These are phyloP conservation scores for Pinus tabuliformis DNA, from an alignment of 75 land plant species.

Conservation along the genomic window DNA sequence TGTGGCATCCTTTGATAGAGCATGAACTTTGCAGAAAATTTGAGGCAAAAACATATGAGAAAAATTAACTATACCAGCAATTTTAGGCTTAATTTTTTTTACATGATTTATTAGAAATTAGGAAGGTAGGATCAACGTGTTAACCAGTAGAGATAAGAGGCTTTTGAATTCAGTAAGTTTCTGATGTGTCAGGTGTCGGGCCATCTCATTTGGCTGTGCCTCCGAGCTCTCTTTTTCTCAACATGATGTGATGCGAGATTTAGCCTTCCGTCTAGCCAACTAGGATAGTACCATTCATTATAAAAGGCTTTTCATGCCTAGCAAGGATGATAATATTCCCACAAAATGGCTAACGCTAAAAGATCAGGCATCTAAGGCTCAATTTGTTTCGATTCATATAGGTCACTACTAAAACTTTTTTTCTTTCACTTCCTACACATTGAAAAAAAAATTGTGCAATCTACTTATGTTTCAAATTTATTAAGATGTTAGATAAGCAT, in stretches of 20 bases:
- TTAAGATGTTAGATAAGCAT: background rate
- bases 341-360: constrained; percentile 45
- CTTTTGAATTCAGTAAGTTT: background rate
- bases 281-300: constrained; percentile 13
- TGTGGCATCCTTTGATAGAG: no score
- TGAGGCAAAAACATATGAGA: no score
- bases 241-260: constrained; percentile 64
- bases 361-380: constrained; percentile 45
- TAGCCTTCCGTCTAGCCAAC: constrained; percentile 42
- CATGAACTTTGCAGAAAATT: no score
- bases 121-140: background rate
- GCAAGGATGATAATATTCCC: constrained; percentile 44
- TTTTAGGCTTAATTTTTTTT: background rate
- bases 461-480: background rate
- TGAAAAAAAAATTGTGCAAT: no score
- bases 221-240: constrained; percentile 50
- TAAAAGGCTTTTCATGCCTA: constrained; percentile 51
- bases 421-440: background rate
- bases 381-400: constrained; percentile 59
- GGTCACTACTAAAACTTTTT: constrained; percentile 18
- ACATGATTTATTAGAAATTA: background rate
- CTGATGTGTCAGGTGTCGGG: background rate
- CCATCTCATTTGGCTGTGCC: constrained; percentile 24
- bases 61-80: background rate
- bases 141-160: background rate